A percentile compares a stretch with the other conserved stretches of the same genome.
Evolutionary conservation across 495 filamentous ascomycete genomes (phyloP).

Genomic region (Pseudomonodictys pantanalensis): DNA sequence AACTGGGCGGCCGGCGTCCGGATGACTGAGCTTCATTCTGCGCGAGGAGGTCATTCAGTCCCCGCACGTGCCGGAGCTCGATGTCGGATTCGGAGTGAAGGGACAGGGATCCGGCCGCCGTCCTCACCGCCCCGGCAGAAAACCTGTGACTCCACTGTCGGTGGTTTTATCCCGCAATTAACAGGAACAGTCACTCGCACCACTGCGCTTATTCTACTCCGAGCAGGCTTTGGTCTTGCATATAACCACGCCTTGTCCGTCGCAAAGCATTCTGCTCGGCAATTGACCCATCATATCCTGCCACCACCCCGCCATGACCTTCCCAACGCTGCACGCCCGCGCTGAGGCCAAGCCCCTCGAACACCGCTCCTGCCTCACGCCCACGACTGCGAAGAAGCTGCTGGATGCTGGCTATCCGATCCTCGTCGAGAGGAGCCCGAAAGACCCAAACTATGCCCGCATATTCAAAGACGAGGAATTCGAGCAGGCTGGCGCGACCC

Average conservation of each 20-base stretch:
- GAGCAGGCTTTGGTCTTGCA: background rate
- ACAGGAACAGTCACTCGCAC: too few relatives aligned
- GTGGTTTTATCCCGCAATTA: too few relatives aligned
- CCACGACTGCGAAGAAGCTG: slow-evolving; percentile 71
- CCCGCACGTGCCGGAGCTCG: background rate
- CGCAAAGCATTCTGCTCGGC: background rate
- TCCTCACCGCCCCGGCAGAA: background rate
- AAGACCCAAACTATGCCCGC: slow-evolving; percentile 48
- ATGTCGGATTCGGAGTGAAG: too few relatives aligned
- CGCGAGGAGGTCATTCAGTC: background rate
- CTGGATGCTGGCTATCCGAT: slow-evolving; percentile 78
- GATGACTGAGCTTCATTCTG: background rate
- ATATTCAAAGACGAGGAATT: slow-evolving; percentile 81
- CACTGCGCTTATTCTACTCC: background rate
- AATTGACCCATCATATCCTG: slow-evolving; percentile 7
- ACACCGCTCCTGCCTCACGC: slow-evolving; percentile 50
- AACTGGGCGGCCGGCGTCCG: background rate
- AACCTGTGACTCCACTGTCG: too few relatives aligned
- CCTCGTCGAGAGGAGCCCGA: slow-evolving; percentile 71
- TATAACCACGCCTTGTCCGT: background rate
- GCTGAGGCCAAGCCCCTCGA: slow-evolving; percentile 43
- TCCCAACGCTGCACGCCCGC: slow-evolving; percentile 40
- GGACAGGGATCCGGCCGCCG: background rate
- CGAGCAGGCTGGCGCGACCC: slow-evolving; percentile 55
- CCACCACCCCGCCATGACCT: slow-evolving; percentile 28